Base-by-base conservation (phyloP, 768 basidiomycete species). In the Hemileccinum impolitum region DNA sequence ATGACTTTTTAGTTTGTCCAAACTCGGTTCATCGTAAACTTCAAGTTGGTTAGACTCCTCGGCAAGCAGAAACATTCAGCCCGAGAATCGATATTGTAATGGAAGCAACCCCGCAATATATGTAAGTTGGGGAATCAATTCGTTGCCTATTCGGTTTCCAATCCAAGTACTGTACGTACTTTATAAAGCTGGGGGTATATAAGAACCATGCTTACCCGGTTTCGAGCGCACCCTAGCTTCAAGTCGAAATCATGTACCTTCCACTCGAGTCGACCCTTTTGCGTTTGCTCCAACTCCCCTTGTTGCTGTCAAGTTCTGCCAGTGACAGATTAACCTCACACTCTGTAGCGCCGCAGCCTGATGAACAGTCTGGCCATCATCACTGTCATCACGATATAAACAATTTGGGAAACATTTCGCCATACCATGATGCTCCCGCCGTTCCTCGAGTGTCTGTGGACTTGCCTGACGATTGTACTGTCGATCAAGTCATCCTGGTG, bases 401-500 rank as follows among this genome's bases (percentile, higher is more conserved):
- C 21, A 44, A 52, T 17, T 61, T 75, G 14, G 73, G 68, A 30
- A 72, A 64, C 42, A 35, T 74, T 43, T 60, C 70, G 2, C 72
- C 74, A 2, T 75, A 75, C 54, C 62, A 62, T n/a, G 58, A 58
- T 39, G 68, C 65, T 5, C 64, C 66, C 15, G 41, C 55, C 8
- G 55, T 63, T 32, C 52, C 36, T 25, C 68, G 66, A 11, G 56
- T 71, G 40, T 51, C 55, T 28, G 56, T 25, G 14, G 50, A 62
- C 32, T 54, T 74, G 17, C 71, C 74, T n/a, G 56, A 45, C 19
- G 74, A 73, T 56, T 74, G 73, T 47, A 60, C 45, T 21, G 66
- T 75, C n/a, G 68, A 72, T 26, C 72, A 70, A 59, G 69, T 73
- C 47, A 61, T 71, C 57, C 52, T 72, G 56, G 74, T 74, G 52